Evolutionary conservation across 2,329 filamentous ascomycete species (phyloP).

Genomic region (Macrophomina phaseolina): DNA sequence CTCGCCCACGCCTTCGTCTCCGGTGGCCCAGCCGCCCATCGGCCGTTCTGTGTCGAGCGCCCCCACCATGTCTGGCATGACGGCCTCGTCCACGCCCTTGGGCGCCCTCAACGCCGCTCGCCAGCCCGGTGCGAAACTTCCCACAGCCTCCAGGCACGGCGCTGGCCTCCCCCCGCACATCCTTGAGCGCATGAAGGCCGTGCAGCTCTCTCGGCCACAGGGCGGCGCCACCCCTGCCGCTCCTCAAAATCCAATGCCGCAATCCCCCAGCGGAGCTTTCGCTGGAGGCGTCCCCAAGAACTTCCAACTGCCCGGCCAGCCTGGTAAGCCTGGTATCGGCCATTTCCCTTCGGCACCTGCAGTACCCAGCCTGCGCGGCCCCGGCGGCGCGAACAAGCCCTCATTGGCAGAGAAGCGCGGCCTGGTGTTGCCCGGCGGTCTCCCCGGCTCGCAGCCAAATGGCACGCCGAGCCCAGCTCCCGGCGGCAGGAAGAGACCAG

Average conservation of each 20-base stretch:
- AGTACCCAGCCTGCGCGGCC: conserved; percentile 48
- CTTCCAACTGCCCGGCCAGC: conserved; percentile 48
- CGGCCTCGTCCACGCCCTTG: conserved; percentile 80
- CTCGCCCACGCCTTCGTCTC: conserved; percentile 32
- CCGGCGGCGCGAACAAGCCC: conserved; percentile 55
- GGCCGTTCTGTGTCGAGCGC: conserved; percentile 67
- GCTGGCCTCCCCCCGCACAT: conserved; percentile 66
- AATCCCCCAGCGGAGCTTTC: conserved; percentile 36
- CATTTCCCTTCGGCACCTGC: conserved; percentile 57
- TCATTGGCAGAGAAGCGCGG: conserved; percentile 72
- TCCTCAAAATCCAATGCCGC: not conserved
- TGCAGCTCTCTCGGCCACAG: conserved; percentile 64
- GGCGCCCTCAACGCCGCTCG: conserved; percentile 75
- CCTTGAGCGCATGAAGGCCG: conserved; percentile 71
- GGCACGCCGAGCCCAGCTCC: conserved; percentile 33
- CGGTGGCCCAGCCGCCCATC: conserved; percentile 46
- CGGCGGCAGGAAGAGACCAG: conserved; percentile 48
- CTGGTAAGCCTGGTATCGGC: conserved; percentile 46
- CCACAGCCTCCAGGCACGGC: conserved; percentile 52
- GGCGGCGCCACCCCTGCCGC: conserved; percentile 31
- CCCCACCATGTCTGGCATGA: conserved; percentile 65
- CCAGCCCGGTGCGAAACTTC: conserved; percentile 54
- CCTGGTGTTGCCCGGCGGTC: conserved; percentile 65
- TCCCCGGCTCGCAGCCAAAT: conserved; percentile 52
- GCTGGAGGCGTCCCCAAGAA: conserved; percentile 48